phyloP scores from a whole-genome alignment of 2,329 filamentous ascomycete species.

The Phoma sp. region DNA sequence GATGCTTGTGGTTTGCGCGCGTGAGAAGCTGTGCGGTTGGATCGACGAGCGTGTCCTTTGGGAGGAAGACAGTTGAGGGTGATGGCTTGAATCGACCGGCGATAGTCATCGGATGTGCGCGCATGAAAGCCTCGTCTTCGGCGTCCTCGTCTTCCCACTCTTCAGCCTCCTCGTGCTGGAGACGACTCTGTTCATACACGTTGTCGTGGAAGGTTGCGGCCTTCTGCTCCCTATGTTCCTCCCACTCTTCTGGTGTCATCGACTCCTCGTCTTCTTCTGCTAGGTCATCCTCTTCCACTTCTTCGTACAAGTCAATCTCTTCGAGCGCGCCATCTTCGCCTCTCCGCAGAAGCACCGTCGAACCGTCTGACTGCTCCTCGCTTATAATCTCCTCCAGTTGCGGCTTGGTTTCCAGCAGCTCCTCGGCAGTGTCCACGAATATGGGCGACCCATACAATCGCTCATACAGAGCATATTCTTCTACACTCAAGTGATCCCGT shows the following conservation, averaged over 20 bases:
- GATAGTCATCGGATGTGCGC: constrained; percentile 75
- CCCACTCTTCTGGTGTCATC: constrained; percentile 43
- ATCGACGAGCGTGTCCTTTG: constrained; percentile 69
- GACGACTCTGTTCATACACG: constrained; percentile 51
- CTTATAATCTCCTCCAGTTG: constrained; percentile 54
- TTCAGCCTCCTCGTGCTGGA: constrained; percentile 51
- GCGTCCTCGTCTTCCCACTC: constrained; percentile 37
- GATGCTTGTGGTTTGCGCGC: constrained; percentile 69
- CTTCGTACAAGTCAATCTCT: constrained; percentile 58
- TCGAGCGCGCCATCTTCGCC: constrained; percentile 65
- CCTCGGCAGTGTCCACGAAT: constrained; percentile 66
- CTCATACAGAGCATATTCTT: constrained; percentile 78
- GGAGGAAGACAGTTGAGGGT: constrained; percentile 77
- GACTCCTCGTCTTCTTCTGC: constrained; percentile 38
- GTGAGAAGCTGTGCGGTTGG: constrained; percentile 75
- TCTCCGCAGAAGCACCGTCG: constrained; percentile 58
- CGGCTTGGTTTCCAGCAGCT: constrained; percentile 50
- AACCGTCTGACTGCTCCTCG: constrained; percentile 38
- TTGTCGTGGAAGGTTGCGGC: constrained; percentile 40
- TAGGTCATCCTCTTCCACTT: constrained; percentile 39
- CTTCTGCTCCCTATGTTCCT: constrained; percentile 42
- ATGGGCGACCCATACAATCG: constrained; percentile 78
- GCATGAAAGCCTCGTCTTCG: constrained; percentile 53
- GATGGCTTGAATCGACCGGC: constrained; percentile 76
- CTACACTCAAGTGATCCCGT: constrained; percentile 68